Evolutionary conservation across 345 rosid genomes (phyloP).

Genomic region (Brassica incana): DNA sequence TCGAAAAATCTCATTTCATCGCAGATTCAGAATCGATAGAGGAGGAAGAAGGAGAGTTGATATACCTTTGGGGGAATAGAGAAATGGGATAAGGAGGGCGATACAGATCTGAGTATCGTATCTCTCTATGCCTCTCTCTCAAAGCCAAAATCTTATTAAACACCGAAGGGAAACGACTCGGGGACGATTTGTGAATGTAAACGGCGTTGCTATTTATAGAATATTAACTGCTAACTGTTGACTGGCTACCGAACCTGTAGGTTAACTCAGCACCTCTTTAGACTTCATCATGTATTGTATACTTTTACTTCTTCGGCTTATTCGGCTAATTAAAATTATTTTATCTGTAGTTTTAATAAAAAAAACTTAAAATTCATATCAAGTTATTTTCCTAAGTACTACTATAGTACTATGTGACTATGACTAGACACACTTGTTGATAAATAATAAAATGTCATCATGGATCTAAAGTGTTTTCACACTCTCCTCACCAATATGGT

Average conservation of each 20-base stretch:
- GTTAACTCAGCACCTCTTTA: neutral
- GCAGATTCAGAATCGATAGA: neutral
- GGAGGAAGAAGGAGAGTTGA: constrained; percentile 9
- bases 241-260: constrained; percentile 36
- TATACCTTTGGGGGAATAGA: constrained; percentile 23
- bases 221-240: constrained; percentile 13
- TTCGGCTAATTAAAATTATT: neutral
- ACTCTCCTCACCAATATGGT: neutral
- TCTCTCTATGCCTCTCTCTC: neutral
- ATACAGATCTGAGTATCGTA: constrained; percentile 17
- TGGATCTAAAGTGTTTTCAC: neutral
- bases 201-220: constrained; percentile 32
- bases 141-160: constrained; percentile 6
- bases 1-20: too few species aligned
- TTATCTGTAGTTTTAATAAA: too few species aligned
- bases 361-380: neutral
- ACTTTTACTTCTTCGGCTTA: constrained; percentile 8
- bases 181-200: constrained; percentile 12
- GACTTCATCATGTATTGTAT: neutral
- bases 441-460: neutral
- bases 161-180: constrained; percentile 15
- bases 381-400: neutral
- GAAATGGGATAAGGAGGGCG: neutral
- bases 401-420: neutral
- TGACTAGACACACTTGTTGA: neutral